Evolutionary conservation across 805 yeast genomes (phyloP).

Genomic region (Priceomyces medius): DNA sequence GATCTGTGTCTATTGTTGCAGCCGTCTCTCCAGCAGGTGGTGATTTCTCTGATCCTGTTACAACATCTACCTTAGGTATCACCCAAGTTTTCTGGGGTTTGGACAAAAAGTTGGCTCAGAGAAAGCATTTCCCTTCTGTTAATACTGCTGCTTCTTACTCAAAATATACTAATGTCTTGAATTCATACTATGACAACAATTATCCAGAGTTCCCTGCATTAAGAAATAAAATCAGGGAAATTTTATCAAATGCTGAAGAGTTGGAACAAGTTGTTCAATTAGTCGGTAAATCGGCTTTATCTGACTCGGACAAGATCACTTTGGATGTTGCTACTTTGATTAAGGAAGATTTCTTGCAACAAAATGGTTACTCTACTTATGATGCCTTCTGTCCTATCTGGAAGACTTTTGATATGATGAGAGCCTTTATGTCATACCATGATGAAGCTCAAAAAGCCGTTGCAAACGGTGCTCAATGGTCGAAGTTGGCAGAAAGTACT

Average conservation of each 20-base stretch:
- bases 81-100: conserved; percentile 99
- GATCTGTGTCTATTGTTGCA: conserved; percentile 98
- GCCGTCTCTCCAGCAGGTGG: conserved; percentile 99
- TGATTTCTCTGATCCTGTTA: conserved; percentile 99
- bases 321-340: conserved; percentile 87
- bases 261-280: conserved; percentile 98
- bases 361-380: conserved; percentile 96
- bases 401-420: conserved; percentile 99
- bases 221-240: conserved; percentile 92
- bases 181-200: conserved; percentile 78
- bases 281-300: conserved; percentile 97
- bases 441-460: conserved; percentile 98
- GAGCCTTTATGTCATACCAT: conserved; percentile 82
- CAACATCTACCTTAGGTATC: conserved; percentile 96
- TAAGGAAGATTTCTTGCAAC: conserved; percentile 98
- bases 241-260: conserved; percentile 95
- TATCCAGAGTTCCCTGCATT: conserved; percentile 89
- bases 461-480: conserved; percentile 91
- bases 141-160: conserved; percentile 96
- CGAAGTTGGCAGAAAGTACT: conserved; percentile 85
- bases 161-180: conserved; percentile 85
- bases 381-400: conserved; percentile 99
- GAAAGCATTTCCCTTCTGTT: conserved; percentile 99
- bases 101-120: conserved; percentile 97
- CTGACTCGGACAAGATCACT: conserved; percentile 95